Evolutionary conservation across 2,329 filamentous ascomycete genomes (phyloP).

Genomic region (Aspergillus fijiensis): DNA sequence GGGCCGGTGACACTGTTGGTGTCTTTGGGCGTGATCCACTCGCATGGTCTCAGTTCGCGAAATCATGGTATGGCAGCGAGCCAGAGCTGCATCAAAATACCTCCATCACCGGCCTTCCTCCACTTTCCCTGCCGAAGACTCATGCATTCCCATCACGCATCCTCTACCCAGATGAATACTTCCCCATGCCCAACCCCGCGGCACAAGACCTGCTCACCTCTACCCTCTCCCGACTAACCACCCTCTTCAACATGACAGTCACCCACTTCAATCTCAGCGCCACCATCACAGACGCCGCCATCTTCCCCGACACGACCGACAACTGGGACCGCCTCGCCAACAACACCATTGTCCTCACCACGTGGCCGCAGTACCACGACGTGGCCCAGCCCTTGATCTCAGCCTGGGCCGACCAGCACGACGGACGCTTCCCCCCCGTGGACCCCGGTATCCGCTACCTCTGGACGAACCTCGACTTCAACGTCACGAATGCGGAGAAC

Average conservation of each 20-base stretch:
- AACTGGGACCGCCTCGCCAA: conserved; percentile 8
- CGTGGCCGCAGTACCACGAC: conserved; percentile 11
- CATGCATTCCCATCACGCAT: conserved; percentile 17
- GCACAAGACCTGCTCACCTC: conserved; percentile 16
- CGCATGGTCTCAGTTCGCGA: conserved; percentile 15
- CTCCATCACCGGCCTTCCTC: conserved; percentile 6
- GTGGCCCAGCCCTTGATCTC: conserved; percentile 9
- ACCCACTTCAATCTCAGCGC: conserved; percentile 22
- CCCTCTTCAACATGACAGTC: conserved; percentile 27
- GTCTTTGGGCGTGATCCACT: conserved; percentile 37
- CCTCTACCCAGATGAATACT: conserved; percentile 20
- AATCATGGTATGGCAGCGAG: conserved; percentile 12
- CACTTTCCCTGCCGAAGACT: conserved; percentile 1
- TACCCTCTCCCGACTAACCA: conserved; percentile 11
- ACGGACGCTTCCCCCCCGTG: conserved; percentile 13
- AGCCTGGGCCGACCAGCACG: conserved; percentile 3
- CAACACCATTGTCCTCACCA: not conserved
- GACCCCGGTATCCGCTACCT: conserved; percentile 5
- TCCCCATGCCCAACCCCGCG: conserved; percentile 21
- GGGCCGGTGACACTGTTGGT: conserved; percentile 45
- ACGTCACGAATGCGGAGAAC: not conserved
- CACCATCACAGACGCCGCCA: conserved; percentile 8
- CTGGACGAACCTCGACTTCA: conserved; percentile 6
- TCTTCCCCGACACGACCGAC: not conserved
- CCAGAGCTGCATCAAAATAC: conserved; percentile 8